Base-by-base conservation (phyloP, 805 yeast genomes). In the Monosporozyma servazzii region DNA sequence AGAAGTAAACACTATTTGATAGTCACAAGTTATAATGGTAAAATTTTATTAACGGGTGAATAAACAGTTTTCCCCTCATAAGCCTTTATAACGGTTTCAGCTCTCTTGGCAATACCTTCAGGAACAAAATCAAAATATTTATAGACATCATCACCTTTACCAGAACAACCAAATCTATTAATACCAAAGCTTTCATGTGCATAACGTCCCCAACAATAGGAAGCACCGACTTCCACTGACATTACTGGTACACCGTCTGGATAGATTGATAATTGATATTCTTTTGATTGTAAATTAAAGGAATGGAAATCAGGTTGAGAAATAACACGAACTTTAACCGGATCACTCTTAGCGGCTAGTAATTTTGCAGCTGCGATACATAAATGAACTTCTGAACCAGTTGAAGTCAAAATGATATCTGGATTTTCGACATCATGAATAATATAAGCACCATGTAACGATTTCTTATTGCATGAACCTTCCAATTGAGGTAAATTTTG, bases 131-230 rank as follows among this genome's bases (percentile, higher is more conserved):
- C 96, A 63, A 91, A 87, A 76, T 66, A 75, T 72, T 87, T 80
- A 84, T 82, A 93, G 56, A 91, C 79, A 57, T 86, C 88, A 53
- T 73, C 72, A 67, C 84, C 93, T 71, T 87, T 86, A 70, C 96
- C 99, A 54, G 97, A 89, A 56, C 90, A 95, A 80, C 99, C 99
- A 69, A 93, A 93, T 76, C 88, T 82, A 81, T 88, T 82, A 67
- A 93, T 77, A 74, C 97, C 96, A 65, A 91, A 88, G 72, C 89
- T 95, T 77, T 86, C 93, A 76, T 93, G 99, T 54, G 97, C 81
- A 78, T 89, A 93, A 73, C 83, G 86, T 64, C 84, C 76, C 99
- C 99, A 93, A 53, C 96, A 96, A 63, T 78, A 75, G 50, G 96
- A 82, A 52, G 95, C 72, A 81, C 88, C 77, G 49, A 89, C 98